phyloP scores from a whole-genome alignment of 1,284 basidiomycete genomes.

The Ustilago lituana region DNA sequence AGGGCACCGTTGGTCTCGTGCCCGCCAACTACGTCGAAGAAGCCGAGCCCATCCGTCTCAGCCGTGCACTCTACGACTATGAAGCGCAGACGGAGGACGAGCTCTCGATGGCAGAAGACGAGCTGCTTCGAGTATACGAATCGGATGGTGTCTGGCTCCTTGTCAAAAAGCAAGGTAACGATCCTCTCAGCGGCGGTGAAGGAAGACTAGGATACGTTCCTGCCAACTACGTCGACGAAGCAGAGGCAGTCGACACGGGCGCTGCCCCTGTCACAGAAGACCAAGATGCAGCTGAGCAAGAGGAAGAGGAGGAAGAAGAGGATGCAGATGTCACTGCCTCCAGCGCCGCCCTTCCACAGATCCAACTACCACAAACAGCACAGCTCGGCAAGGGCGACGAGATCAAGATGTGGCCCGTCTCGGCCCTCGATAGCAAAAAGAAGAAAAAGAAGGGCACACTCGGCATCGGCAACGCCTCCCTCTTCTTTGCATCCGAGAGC shows the following conservation, averaged over 20 bases:
- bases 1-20: slow-evolving; percentile 58
- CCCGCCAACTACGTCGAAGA: slow-evolving; percentile 66
- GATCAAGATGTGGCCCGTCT: slow-evolving; percentile 67
- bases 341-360: slow-evolving; percentile 45
- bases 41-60: slow-evolving; percentile 59
- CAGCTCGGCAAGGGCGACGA: slow-evolving; percentile 57
- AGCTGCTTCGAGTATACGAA: slow-evolving; percentile 61
- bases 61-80: slow-evolving; percentile 64
- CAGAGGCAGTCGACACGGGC: slow-evolving; percentile 53
- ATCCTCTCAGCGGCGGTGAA: slow-evolving; percentile 49
- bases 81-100: slow-evolving; percentile 63
- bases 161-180: slow-evolving; percentile 60
- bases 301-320: slow-evolving; percentile 52
- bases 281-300: slow-evolving; percentile 24
- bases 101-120: slow-evolving; percentile 60
- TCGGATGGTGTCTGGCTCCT: slow-evolving; percentile 63
- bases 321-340: slow-evolving; percentile 20
- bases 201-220: slow-evolving; percentile 62
- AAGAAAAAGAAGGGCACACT: slow-evolving; percentile 66
- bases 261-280: slow-evolving; percentile 44
- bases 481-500: slow-evolving; percentile 66
- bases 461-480: slow-evolving; percentile 63
- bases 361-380: slow-evolving; percentile 41
- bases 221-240: slow-evolving; percentile 66
- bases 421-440: slow-evolving; percentile 62